These are phyloP conservation scores for Plantago elongata DNA, from an alignment of 257 asterid genomes.

Conservation along the genomic window DNA sequence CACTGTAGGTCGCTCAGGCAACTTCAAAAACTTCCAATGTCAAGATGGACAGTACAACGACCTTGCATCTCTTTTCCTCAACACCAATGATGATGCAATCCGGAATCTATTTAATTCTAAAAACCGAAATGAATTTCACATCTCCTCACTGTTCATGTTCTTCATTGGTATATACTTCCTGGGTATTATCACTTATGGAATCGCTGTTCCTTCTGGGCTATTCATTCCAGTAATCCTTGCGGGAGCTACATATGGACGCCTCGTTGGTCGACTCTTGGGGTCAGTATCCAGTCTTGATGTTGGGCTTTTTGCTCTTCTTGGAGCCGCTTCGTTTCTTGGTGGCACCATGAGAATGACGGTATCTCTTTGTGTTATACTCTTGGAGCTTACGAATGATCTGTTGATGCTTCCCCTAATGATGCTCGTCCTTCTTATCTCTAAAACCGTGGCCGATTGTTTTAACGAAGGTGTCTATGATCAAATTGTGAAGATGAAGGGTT, in stretches of 20 bases:
- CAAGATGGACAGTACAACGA: slow-evolving; percentile 69
- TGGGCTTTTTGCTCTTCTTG: slow-evolving; percentile 82
- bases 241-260: slow-evolving; percentile 93
- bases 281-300: slow-evolving; percentile 58
- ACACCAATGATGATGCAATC: slow-evolving; percentile 92
- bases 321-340: slow-evolving; percentile 98
- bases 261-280: slow-evolving; percentile 60
- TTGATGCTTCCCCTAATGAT: slow-evolving; percentile 86
- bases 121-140: slow-evolving; percentile 47
- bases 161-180: slow-evolving; percentile 54
- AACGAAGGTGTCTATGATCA: slow-evolving; percentile 94
- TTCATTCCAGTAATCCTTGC: slow-evolving; percentile 97
- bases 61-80: slow-evolving; percentile 85
- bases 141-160: slow-evolving; percentile 56
- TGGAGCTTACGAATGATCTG: slow-evolving; percentile 81
- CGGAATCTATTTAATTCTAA: slow-evolving; percentile 64
- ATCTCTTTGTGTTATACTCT: slow-evolving; percentile 83
- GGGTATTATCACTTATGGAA: slow-evolving; percentile 82
- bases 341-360: slow-evolving; percentile 99
- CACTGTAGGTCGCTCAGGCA: slow-evolving; percentile 63
- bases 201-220: slow-evolving; percentile 94
- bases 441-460: slow-evolving; percentile 82
- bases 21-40: slow-evolving; percentile 81
- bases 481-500: slow-evolving; percentile 84
- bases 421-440: slow-evolving; percentile 90